Evolutionary conservation across 345 rosid species (phyloP), one percentile per base, ranked within the genome.

Genomic region (Salix caprea): DNA sequence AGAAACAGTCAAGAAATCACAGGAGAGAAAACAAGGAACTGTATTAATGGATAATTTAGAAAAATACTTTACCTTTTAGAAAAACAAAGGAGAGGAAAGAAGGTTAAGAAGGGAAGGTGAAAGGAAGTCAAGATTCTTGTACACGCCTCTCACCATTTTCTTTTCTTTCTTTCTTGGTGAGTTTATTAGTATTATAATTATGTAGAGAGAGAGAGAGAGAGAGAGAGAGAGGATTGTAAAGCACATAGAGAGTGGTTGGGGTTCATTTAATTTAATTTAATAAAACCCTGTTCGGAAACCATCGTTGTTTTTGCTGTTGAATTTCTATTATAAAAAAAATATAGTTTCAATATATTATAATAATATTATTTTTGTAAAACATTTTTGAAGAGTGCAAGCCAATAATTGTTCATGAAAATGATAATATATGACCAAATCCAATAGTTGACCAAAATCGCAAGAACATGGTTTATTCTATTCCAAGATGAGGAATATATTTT

Each of bases 31-130:
- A 67, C 21, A 8, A 14, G 6, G 28, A 28, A 13, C 62, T 16
- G 37, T 16, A 9, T 26, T 54, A 32, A 12, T 19, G 62, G 71
- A 67, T 28, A 58, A 64, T 71, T 30, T n/a, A 19, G 11, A 24
- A 65, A 50, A 28, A 52, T 65, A 36, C 18, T 40, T 67, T 50
- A 78, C 88, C 84, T 82, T 80, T 82, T 40, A 82, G 82, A 70
- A 67, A 44, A 72, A 30, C 58, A 39, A 42, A 69, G 52, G 71
- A 70, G 73, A 34, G 61, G 66, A 65, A 50, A 79, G 34, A 26
- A 24, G 73, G 26, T 54, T 21, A 67, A 19, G 52, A 24, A 42
- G 26, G 72, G 44, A 69, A 19, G 78, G 50, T 12, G 78, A 72
- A 39, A 50, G 69, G 46, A 40, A 70, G 77, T 40, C 67, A 61